These are phyloP conservation scores for Rehmannia glutinosa DNA, from an alignment of 257 asterid genomes.

Conservation along the genomic window DNA sequence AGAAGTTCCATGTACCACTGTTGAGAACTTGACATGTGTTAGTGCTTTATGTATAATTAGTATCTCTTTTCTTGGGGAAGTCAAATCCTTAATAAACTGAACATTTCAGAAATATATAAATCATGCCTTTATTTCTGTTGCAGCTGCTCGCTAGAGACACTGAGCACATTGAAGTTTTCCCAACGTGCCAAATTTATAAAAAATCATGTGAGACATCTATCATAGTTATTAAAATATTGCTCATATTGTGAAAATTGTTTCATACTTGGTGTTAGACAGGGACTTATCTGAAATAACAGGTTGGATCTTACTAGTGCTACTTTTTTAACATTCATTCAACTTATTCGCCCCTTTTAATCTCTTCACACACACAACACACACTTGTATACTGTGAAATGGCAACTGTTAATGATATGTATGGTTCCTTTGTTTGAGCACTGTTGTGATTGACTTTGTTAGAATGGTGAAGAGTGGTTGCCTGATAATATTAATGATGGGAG, in stretches of 20 bases:
- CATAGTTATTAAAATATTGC: no score
- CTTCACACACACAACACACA: no score
- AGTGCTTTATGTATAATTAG: not conserved
- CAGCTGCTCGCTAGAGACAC: constrained; percentile 78
- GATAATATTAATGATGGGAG: constrained; percentile 31
- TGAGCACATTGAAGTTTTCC: constrained; percentile 86
- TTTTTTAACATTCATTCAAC: no score
- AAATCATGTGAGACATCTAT: constrained; percentile 80
- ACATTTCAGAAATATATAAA: not conserved
- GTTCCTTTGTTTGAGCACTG: constrained; percentile 24
- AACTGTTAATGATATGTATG: constrained; percentile 31
- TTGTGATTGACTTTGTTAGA: constrained; percentile 13
- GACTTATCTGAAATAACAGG: no score
- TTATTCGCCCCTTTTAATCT: no score
- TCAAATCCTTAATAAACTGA: not conserved
- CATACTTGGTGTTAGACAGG: no score
- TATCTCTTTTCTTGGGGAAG: not conserved
- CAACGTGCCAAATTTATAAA: constrained; percentile 86
- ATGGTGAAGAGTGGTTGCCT: constrained; percentile 31
- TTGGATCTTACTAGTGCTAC: no score
- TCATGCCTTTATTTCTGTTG: constrained; percentile 17
- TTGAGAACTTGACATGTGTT: not conserved
- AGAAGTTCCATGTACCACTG: not conserved
- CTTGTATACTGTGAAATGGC: no score
- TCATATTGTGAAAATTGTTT: no score